These are phyloP conservation scores for Jimgerdemannia flammicorona DNA, from an alignment of 192 early-diverging fungal genomes.

Conservation along the genomic window DNA sequence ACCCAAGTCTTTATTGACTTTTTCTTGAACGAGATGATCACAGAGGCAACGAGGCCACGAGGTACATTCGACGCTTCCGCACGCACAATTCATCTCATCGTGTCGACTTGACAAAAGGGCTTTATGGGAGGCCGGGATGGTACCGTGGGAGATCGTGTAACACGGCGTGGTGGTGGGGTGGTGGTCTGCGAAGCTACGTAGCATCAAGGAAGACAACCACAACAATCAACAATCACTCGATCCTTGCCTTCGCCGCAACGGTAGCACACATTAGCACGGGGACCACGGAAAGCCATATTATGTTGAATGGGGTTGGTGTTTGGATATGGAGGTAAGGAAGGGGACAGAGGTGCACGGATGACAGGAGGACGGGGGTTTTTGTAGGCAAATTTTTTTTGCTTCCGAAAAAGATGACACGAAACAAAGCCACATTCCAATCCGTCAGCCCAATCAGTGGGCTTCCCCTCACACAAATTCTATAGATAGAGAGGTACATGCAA, in stretches of 20 bases:
- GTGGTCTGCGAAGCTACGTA: background rate
- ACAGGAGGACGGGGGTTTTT: background rate
- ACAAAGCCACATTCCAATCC: no score
- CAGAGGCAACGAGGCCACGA: background rate
- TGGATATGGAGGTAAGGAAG: background rate
- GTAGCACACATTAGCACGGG: background rate
- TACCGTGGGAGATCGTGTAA: background rate
- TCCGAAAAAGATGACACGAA: no score
- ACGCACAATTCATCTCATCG: background rate
- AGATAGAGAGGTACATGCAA: no score
- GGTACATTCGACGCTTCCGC: background rate
- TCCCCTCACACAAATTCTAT: no score
- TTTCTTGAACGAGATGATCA: background rate
- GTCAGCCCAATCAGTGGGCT: no score
- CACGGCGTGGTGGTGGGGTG: background rate
- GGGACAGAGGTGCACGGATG: background rate
- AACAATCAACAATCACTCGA: background rate
- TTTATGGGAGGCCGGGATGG: background rate
- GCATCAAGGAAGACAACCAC: background rate
- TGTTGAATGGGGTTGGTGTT: no score
- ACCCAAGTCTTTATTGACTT: background rate
- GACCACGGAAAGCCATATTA: background rate
- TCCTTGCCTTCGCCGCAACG: conserved; percentile 6
- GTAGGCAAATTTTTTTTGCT: no score
- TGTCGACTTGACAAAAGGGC: background rate